Conservation (phyloP, 2,329 filamentous ascomycete genomes). For the Cladophialophora chaetospira region DNA sequence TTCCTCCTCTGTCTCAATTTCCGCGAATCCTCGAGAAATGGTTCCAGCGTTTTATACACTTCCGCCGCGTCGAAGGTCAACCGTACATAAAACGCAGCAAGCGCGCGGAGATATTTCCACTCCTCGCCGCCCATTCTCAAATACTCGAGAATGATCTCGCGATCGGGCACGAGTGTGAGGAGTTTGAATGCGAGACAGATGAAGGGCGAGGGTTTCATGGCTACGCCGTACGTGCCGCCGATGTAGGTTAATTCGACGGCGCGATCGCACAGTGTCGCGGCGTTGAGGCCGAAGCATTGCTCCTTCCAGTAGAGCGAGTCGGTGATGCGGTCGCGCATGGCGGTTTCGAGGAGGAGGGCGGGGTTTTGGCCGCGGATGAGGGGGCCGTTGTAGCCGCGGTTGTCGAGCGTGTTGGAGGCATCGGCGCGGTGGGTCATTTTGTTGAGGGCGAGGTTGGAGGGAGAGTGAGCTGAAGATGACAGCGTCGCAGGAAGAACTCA, state of each 20-base stretch:
- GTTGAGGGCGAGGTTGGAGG: background rate
- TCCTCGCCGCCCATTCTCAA: conserved; percentile 77
- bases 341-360: conserved; percentile 93
- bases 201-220: conserved; percentile 85
- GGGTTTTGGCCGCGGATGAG: conserved; percentile 90
- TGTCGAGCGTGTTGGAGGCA: conserved; percentile 76
- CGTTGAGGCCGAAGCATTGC: conserved; percentile 94
- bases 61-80: conserved; percentile 81
- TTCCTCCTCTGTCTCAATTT: conserved; percentile 79
- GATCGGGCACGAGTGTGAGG: conserved; percentile 79
- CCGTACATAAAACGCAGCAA: conserved; percentile 91
- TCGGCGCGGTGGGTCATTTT: conserved; percentile 71
- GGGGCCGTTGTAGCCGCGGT: conserved; percentile 75
- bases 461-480: background rate
- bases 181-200: conserved; percentile 94
- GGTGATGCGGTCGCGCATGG: conserved; percentile 90
- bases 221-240: conserved; percentile 81
- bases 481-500: too few species aligned
- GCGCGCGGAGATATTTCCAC: conserved; percentile 78
- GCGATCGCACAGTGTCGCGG: conserved; percentile 77
- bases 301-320: conserved; percentile 98
- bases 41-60: conserved; percentile 78
- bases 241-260: conserved; percentile 82
- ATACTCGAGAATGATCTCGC: conserved; percentile 78
- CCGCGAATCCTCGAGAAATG: conserved; percentile 75